Base-by-base conservation (phyloP, 495 filamentous ascomycete species). In the Polyplosphaeria fusca region DNA sequence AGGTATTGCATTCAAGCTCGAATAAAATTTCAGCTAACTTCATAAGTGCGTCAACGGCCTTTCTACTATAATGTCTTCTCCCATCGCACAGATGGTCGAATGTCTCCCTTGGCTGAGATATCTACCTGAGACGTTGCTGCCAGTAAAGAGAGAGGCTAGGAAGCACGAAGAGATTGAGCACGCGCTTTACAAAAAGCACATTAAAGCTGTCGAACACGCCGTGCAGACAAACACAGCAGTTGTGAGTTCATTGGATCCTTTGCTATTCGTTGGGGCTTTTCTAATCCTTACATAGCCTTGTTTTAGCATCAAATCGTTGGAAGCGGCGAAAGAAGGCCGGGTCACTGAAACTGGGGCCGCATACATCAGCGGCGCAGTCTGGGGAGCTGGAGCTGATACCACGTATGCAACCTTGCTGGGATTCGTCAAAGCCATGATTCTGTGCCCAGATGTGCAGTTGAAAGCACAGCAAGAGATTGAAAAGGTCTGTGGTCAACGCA, bases 101-200 rank as follows among this genome's bases (percentile, higher is more conserved):
- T 68, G 72, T 49, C 78, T 73, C 60, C 76, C 77, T 18, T 58
- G 70, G 11, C 32, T 76, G 5, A 68, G 73, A 50, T 18, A 43
- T 32, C 67, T 79, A 5, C 76, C 76, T 13, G 74, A 78, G 35
- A 68, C 62, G 16, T n/a, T 78, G 20, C 47, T 75, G 0, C 68
- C 71, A n/a, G 48, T 59, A 16, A 64, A 64, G 40, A 61, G 41
- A 37, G 25, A 62, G 20, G 67, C 70, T 2, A 68, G 50, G 46
- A 52, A 67, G 18, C 45, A 71, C 0, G 50, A 73, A 22, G 32
- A 64, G 40, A 55, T 63, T 22, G 73, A 75, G 52, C 51, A 39
- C 20, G 9, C 53, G 25, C 42, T 79, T 0, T 78, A 72, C 46
- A n/a, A n/a, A n/a, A n/a, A n/a, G n/a, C n/a, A n/a, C n/a, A n/a